Base-by-base conservation (phyloP, 1,284 basidiomycete species). In the Tilletia setariae region DNA sequence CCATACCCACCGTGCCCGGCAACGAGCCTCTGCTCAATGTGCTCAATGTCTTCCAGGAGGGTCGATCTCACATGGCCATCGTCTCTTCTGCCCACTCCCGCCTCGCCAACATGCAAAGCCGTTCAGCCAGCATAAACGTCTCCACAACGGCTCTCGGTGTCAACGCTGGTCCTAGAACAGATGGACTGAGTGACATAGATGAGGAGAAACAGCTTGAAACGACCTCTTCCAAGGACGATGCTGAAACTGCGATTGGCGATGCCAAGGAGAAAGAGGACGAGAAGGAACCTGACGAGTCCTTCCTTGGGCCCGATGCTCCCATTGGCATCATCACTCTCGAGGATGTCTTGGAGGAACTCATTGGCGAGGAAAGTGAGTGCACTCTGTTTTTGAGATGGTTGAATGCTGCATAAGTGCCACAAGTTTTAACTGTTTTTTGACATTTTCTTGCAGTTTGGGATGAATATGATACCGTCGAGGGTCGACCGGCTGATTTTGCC, bases 251-350 rank as follows among this genome's bases (percentile, higher is more conserved):
- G 9, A 40, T 40, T 11, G 35, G 35, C 35, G 4, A 16, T 28
- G n/a, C 62, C 1, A 40, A 25, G 28, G 56, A 61, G 28, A 35
- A 61, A 7, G n/a, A 53, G 21, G n/a, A 19, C 19, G 44, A 15
- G 11, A 30, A 61, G 56, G 56, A 61, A 30, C 1, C 9, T 8
- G 56, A 61, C 19, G 56, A 61, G n/a, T 13, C 30, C 7, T 61
- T 61, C 28, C 3, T 15, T 21, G 56, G 62, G 0, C 42, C 64
- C 0, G 64, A 65, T 30, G 72, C 71, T 87, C 92, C 92, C 1
- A 85, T 95, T 28, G 93, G 93, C 69, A 93, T 95, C 80, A 94
- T 95, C 74, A 95, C 93, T 0, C 86, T 95, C 1, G 93, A 95
- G 82, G 93, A 95, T 74, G 91, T 95, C 19, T 85, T 95, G 9